Percentiles rank a stretch among this genome's conserved stretches.
phyloP scores from a whole-genome alignment of 192 early-diverging fungal genomes.

The Blastocladiella britannica region DNA sequence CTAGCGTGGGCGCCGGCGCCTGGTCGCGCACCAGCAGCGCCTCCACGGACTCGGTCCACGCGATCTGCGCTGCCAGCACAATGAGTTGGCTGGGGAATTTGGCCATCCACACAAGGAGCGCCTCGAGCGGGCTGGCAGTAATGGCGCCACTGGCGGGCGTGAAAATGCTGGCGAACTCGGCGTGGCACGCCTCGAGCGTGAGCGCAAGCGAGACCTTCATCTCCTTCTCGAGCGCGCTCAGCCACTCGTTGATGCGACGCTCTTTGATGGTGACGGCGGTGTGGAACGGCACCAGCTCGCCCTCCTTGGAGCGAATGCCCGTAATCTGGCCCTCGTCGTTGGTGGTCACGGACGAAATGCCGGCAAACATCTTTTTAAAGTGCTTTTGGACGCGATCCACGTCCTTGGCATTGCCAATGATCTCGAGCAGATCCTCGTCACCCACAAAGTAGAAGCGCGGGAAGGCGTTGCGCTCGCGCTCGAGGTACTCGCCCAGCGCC shows the following conservation, averaged over 20 bases:
- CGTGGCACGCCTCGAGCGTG: slow-evolving; percentile 46
- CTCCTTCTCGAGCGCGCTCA: slow-evolving; percentile 77
- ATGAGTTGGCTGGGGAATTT: slow-evolving; percentile 82
- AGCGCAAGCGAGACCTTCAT: slow-evolving; percentile 74
- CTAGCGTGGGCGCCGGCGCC: slow-evolving; percentile 34
- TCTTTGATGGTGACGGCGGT: slow-evolving; percentile 56
- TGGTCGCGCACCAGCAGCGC: slow-evolving; percentile 17
- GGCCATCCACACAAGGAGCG: slow-evolving; percentile 50
- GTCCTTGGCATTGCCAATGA: slow-evolving; percentile 96
- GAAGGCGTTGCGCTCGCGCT: slow-evolving; percentile 87
- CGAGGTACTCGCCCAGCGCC: slow-evolving; percentile 95
- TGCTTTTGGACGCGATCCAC: slow-evolving; percentile 91
- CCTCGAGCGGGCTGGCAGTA: slow-evolving; percentile 21
- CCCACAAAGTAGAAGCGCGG: slow-evolving; percentile 99
- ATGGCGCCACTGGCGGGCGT: slow-evolving; percentile 29
- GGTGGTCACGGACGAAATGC: slow-evolving; percentile 62
- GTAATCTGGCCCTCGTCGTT: slow-evolving; percentile 44
- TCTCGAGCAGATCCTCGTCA: slow-evolving; percentile 99
- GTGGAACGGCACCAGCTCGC: slow-evolving; percentile 67
- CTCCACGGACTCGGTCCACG: slow-evolving; percentile 81
- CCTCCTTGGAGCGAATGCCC: slow-evolving; percentile 82
- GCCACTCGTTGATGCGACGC: slow-evolving; percentile 92
- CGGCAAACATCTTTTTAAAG: slow-evolving; percentile 99
- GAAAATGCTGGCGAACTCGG: slow-evolving; percentile 26
- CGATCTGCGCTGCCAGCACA: slow-evolving; percentile 68